These are phyloP conservation scores for Brassica balearica DNA, from an alignment of 441 rosid genomes.

Conservation along the genomic window DNA sequence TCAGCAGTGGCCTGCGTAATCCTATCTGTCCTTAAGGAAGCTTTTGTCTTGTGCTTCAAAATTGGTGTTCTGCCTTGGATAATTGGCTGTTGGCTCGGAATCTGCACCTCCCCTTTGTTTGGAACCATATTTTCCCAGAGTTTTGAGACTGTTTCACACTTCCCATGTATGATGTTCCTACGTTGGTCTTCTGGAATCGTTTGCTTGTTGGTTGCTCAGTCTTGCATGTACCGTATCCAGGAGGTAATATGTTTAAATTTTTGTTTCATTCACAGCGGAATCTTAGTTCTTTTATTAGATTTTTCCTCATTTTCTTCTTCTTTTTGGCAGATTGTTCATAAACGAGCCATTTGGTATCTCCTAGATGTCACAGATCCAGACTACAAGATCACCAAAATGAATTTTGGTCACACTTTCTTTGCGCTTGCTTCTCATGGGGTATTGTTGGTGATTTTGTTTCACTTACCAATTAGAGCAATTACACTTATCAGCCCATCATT, in stretches of 20 bases:
- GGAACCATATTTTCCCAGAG: not conserved
- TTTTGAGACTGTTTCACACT: not conserved
- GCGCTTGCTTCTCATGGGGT: slow-evolving; percentile 31
- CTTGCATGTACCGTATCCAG: slow-evolving; percentile 15
- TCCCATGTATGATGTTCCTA: not conserved
- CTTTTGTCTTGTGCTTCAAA: slow-evolving; percentile 22
- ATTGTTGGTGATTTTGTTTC: slow-evolving; percentile 30
- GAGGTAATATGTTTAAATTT: slow-evolving; percentile 18
- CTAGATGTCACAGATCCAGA: slow-evolving; percentile 36
- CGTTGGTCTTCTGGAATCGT: not conserved
- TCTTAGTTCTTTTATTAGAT: not conserved
- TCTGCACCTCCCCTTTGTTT: slow-evolving; percentile 20
- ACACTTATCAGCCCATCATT: slow-evolving; percentile 35
- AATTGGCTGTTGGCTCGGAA: slow-evolving; percentile 28
- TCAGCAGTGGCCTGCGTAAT: not conserved
- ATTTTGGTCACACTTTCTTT: slow-evolving; percentile 31
- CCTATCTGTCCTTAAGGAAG: not conserved
- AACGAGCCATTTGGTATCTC: slow-evolving; percentile 39
- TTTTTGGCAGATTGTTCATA: slow-evolving; percentile 31
- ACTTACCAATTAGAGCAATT: slow-evolving; percentile 35
- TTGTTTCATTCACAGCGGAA: not conserved
- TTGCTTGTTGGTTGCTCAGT: not conserved
- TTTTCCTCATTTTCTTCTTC: not conserved
- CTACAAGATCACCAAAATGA: slow-evolving; percentile 27
- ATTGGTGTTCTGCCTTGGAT: slow-evolving; percentile 35